Conservation (phyloP, 495 filamentous ascomycete species). For the Bryoglossum gracile region DNA sequence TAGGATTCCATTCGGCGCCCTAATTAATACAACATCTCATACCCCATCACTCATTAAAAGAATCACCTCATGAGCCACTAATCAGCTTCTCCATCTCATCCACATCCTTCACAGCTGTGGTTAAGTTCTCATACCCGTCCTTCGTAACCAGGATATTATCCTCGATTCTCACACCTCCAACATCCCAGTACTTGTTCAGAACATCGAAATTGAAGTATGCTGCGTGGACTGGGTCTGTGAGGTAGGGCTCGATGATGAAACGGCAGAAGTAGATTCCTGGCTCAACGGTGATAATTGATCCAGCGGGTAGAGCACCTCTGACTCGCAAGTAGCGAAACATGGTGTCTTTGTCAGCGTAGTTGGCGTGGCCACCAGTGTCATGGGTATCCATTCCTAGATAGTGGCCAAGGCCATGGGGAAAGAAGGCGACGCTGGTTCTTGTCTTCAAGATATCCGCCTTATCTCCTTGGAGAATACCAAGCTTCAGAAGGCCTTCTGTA, state of each 20-base stretch:
- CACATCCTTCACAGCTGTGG: constrained; percentile 63
- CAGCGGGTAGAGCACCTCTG: constrained; percentile 64
- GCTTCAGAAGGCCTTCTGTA: constrained; percentile 65
- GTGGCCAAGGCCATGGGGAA: constrained; percentile 84
- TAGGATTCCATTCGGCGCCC: no score
- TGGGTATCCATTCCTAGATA: constrained; percentile 95
- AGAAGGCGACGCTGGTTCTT: constrained; percentile 77
- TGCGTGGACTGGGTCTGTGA: constrained; percentile 59
- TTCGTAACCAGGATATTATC: constrained; percentile 76
- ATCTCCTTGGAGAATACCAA: constrained; percentile 68
- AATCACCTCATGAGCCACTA: constrained; percentile 22
- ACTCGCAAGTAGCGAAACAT: constrained; percentile 85
- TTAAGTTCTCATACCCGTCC: constrained; percentile 72
- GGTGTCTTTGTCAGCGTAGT: constrained; percentile 74
- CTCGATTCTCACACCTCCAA: constrained; percentile 72
- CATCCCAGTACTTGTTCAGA: constrained; percentile 77
- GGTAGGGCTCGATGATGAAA: constrained; percentile 82
- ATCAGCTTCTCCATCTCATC: constrained; percentile 62
- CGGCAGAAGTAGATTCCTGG: constrained; percentile 88
- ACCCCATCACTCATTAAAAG: no score
- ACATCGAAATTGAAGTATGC: constrained; percentile 69
- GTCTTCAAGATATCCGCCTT: constrained; percentile 64
- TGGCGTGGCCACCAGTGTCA: constrained; percentile 80
- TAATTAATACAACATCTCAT: no score
- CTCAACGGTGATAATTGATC: constrained; percentile 82